Base-by-base conservation (phyloP, 2,329 filamentous ascomycete species). In the Xylaria sp. region DNA sequence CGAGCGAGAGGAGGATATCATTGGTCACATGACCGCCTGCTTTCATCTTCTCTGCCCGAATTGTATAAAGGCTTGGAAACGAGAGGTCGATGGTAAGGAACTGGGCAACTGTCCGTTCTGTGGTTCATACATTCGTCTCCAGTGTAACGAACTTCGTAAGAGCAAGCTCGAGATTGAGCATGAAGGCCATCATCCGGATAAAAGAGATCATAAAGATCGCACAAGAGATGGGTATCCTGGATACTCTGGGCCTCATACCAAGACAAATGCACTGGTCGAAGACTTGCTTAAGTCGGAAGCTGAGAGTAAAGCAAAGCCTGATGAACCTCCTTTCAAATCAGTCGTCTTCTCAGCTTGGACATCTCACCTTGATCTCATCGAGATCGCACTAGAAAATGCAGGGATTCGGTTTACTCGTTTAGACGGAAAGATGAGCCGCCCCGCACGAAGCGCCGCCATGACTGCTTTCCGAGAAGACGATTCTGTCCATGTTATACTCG, bases 281-380 rank as follows among this genome's bases (percentile, higher is more conserved):
- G 90, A 93, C 71, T 87, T 99, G 8, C 80, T 92, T 1, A 84
- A 85, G 60, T 89, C 89, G 61, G 88, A 89, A 66, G 84, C 84
- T 0, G 88, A 91, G 77, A 93, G 89, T 69, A 85, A 87, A 46
- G 82, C 82, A 0, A 84, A 88, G 10, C 88, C 89, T 0, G 82
- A 87, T 12, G 89, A 94, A 76, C 87, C 89, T 0, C 94, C 94
- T 0, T 92, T 93, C 81, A 98, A 97, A 80, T 96, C 93, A 32
- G 94, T 99, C 15, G 90, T 99, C 7, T 98, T 98, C 81, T 97
- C 94, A 0, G 91, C 91, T n/a, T 98, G 96, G 94, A 98, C 96
- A 0, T 91, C 92, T 0, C 94, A 98, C 78, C 88, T 99, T 18
- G 94, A 98, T 78, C 88, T 99, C 23, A 97, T 99, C 74, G 90